A percentile compares a stretch with the other conserved stretches of the same genome.
Evolutionary conservation across 352 stramenopile genomes (phyloP).

Genomic region (Phytophthora multivora): DNA sequence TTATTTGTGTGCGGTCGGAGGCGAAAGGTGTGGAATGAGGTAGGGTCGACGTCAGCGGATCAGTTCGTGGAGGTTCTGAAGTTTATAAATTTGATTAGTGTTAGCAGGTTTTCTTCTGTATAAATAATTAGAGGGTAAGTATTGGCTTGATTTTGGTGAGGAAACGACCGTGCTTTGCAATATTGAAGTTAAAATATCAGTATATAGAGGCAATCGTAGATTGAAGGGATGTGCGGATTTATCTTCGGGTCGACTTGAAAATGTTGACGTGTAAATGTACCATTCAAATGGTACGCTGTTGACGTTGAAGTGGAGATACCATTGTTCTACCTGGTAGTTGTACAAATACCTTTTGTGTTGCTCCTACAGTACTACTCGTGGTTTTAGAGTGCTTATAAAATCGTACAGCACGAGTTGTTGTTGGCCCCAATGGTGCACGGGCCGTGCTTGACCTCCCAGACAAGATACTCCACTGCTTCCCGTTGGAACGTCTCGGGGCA

Average conservation of each 20-base stretch:
- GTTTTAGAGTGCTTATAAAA: constrained; percentile 33
- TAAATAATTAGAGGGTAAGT: not conserved
- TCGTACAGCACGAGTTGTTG: constrained; percentile 70
- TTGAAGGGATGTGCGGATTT: not conserved
- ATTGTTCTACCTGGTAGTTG: constrained; percentile 23
- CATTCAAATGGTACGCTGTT: constrained; percentile 1
- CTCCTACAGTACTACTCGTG: constrained; percentile 1
- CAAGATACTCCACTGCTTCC: constrained; percentile 82
- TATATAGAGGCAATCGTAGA: not conserved
- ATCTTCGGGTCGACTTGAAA: constrained; percentile 9
- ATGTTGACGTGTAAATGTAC: constrained; percentile 24
- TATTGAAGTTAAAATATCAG: constrained; percentile 12
- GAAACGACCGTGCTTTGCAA: constrained; percentile 1
- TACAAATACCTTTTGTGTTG: constrained; percentile 18
- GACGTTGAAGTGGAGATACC: constrained; percentile 8
- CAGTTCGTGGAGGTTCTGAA: constrained; percentile 2
- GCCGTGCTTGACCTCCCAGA: constrained; percentile 82
- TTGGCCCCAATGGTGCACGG: constrained; percentile 66
- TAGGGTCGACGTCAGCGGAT: constrained; percentile 21
- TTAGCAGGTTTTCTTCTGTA: constrained; percentile 8
- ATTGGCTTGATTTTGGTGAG: constrained; percentile 1
- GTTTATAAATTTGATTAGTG: constrained; percentile 7
- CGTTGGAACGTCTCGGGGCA: constrained; percentile 81
- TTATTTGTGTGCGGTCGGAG: not conserved
- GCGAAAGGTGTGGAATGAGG: constrained; percentile 20